Percentiles rank a stretch among this genome's conserved stretches.
phyloP scores from a whole-genome alignment of 2,329 filamentous ascomycete genomes.

The Didymella pomorum region DNA sequence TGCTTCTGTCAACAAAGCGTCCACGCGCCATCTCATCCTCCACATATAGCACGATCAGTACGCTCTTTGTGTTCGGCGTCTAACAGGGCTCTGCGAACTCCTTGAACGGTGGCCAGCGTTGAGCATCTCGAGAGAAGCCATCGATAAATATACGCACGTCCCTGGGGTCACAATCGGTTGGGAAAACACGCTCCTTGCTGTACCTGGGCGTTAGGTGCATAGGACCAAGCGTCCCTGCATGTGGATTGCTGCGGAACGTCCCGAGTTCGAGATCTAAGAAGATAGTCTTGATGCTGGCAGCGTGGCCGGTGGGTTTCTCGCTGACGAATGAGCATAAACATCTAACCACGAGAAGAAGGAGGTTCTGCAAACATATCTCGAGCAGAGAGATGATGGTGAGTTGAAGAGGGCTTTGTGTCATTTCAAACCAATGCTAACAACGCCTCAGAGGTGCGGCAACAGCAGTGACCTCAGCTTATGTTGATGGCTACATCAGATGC shows the following conservation, averaged over 20 bases:
- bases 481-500: background rate
- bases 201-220: slow-evolving; percentile 14
- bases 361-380: background rate
- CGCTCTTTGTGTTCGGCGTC: background rate
- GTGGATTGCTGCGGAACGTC: slow-evolving; percentile 6
- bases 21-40: slow-evolving; percentile 8
- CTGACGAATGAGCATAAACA: slow-evolving; percentile 9
- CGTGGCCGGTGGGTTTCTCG: slow-evolving; percentile 3
- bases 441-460: background rate
- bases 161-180: background rate
- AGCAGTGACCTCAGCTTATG: background rate
- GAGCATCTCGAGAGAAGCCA: slow-evolving; percentile 20
- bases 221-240: slow-evolving; percentile 14
- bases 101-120: slow-evolving; percentile 17
- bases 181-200: slow-evolving; percentile 20
- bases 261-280: slow-evolving; percentile 12
- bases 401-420: background rate
- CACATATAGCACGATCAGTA: slow-evolving; percentile 12
- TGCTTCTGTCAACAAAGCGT: slow-evolving; percentile 16
- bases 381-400: background rate
- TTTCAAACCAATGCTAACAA: background rate
- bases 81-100: slow-evolving; percentile 11
- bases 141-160: slow-evolving; percentile 18
- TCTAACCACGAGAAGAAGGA: background rate
- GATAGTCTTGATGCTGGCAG: slow-evolving; percentile 13